These are phyloP conservation scores for Carallia pectinifolia DNA, from an alignment of 345 rosid genomes.

Conservation along the genomic window DNA sequence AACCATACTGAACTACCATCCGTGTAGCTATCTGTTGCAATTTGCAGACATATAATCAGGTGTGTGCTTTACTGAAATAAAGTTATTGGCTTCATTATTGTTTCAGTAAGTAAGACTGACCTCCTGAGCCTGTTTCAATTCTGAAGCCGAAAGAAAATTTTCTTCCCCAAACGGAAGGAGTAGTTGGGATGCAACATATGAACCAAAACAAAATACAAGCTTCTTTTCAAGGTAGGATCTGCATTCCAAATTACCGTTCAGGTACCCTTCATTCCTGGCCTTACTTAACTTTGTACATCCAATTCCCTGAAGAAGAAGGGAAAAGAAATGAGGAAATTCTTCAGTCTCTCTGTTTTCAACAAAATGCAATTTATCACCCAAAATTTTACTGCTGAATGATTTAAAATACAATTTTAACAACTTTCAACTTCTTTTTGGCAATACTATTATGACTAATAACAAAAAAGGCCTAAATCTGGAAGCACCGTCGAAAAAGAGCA, in stretches of 20 bases:
- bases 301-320: slow-evolving; percentile 53
- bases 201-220: slow-evolving; percentile 95
- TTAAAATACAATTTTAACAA: neutral
- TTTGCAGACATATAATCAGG: slow-evolving; percentile 22
- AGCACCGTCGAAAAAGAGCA: neutral
- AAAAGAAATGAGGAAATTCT: neutral
- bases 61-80: neutral
- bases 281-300: slow-evolving; percentile 90
- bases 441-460: neutral
- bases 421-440: slow-evolving; percentile 6
- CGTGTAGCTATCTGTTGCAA: slow-evolving; percentile 79
- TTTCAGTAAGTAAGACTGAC: slow-evolving; percentile 34
- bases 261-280: slow-evolving; percentile 63
- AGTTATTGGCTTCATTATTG: neutral
- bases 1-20: slow-evolving; percentile 95
- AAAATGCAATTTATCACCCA: neutral
- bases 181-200: slow-evolving; percentile 78
- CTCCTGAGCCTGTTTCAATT: slow-evolving; percentile 86
- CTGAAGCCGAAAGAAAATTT: slow-evolving; percentile 74
- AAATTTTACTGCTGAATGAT: neutral
- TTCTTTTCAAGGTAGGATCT: slow-evolving; percentile 95
- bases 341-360: slow-evolving; percentile 10
- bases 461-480: neutral
- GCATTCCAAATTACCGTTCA: slow-evolving; percentile 63
- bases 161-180: slow-evolving; percentile 86